Percentiles rank a stretch among this genome's conserved stretches.
phyloP scores from a whole-genome alignment of 495 filamentous ascomycete species.

The Neurospora cerealis region DNA sequence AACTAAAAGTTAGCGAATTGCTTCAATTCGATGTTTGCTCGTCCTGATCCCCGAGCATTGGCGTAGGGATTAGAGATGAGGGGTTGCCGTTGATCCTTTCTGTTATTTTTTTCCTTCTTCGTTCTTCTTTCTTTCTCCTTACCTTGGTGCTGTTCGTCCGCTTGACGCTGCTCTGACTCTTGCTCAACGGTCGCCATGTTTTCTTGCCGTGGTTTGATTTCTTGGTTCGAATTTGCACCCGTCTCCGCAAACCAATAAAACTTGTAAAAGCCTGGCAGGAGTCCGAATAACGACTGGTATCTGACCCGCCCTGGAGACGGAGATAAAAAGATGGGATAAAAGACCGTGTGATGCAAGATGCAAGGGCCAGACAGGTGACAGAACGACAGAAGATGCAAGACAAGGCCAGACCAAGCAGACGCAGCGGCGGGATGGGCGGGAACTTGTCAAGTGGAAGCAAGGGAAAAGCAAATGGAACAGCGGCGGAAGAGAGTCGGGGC shows the following conservation, averaged over 20 bases:
- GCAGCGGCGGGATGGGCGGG: not conserved
- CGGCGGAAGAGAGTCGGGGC: not conserved
- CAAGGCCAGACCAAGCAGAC: not conserved
- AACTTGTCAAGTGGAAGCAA: not conserved
- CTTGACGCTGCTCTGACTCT: conserved; percentile 9
- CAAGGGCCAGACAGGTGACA: not conserved
- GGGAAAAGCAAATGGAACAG: not conserved
- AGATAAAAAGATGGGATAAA: not conserved
- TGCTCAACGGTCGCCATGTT: conserved; percentile 12
- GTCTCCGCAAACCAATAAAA: not conserved
- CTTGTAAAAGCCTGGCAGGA: not conserved
- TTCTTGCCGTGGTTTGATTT: not conserved
- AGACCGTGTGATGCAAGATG: not conserved
- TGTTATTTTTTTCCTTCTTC: not conserved
- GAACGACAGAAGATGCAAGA: not conserved
- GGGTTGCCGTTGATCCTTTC: conserved; percentile 1
- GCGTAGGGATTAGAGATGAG: conserved; percentile 5
- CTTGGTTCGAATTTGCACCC: not conserved
- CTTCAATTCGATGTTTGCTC: not conserved
- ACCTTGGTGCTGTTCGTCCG: conserved; percentile 8
- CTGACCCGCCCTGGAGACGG: not conserved
- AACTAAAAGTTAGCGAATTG: conserved; percentile 1
- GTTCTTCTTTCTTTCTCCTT: not conserved
- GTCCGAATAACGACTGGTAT: not conserved
- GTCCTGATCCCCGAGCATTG: not conserved